Conservation (phyloP, 805 yeast genomes). For the Candida anglica region DNA sequence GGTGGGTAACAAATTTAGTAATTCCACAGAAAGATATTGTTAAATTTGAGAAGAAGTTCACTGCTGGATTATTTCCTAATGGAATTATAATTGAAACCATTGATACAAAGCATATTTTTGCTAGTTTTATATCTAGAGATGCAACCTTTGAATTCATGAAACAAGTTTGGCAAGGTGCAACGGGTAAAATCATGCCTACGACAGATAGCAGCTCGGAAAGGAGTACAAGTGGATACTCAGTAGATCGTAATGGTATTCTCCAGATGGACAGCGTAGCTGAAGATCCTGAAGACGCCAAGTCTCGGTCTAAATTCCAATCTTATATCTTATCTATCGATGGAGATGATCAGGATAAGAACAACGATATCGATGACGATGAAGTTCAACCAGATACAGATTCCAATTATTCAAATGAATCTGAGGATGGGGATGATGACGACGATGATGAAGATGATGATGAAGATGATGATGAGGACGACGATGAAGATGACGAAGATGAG, state of each 20-base stretch:
- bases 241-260: slow-evolving; percentile 13
- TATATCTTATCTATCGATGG: slow-evolving; percentile 44
- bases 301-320: slow-evolving; percentile 15
- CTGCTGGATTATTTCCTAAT: slow-evolving; percentile 89
- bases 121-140: slow-evolving; percentile 83
- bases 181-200: slow-evolving; percentile 17
- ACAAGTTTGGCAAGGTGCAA: slow-evolving; percentile 59
- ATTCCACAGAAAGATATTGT: slow-evolving; percentile 69
- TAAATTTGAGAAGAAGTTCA: slow-evolving; percentile 72
- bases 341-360: slow-evolving; percentile 19
- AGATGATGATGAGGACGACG: slow-evolving; percentile 26
- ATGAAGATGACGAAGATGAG: slow-evolving; percentile 15
- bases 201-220: no score
- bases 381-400: slow-evolving; percentile 2
- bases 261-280: slow-evolving; percentile 9
- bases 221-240: slow-evolving; percentile 8
- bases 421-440: slow-evolving; percentile 11
- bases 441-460: slow-evolving; percentile 25
- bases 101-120: slow-evolving; percentile 69
- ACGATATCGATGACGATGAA: slow-evolving; percentile 10
- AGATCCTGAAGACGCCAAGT: slow-evolving; percentile 15
- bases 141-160: slow-evolving; percentile 66
- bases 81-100: slow-evolving; percentile 73
- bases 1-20: slow-evolving; percentile 83
- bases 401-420: slow-evolving; percentile 7